phyloP scores from a whole-genome alignment of 202 grass and related monocot species.

The Carex sylvatica region DNA sequence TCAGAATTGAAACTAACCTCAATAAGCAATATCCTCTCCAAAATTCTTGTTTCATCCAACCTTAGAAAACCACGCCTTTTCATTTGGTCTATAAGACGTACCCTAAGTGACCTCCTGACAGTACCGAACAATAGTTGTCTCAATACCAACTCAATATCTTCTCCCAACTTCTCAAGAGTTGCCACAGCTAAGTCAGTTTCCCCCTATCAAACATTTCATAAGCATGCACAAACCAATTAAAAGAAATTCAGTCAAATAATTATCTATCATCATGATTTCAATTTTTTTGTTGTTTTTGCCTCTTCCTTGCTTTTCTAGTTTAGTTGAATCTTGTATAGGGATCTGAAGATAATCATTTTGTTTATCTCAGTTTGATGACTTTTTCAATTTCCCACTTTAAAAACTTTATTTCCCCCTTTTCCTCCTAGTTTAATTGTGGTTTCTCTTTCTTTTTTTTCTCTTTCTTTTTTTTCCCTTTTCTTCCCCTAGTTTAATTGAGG shows the following conservation, averaged over 20 bases:
- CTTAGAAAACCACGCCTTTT: slow-evolving; percentile 58
- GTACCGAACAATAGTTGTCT: slow-evolving; percentile 90
- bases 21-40: slow-evolving; percentile 75
- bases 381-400: not conserved
- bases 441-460: not conserved
- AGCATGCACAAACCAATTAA: slow-evolving; percentile 6
- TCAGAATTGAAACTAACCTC: slow-evolving; percentile 57
- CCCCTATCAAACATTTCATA: slow-evolving; percentile 52
- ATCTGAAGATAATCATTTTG: not conserved
- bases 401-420: not conserved
- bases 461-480: not conserved
- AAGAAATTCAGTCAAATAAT: not conserved
- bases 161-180: slow-evolving; percentile 81
- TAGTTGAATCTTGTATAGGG: not conserved
- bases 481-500: not conserved
- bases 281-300: slow-evolving; percentile 18
- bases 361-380: not conserved
- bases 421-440: not conserved
- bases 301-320: not conserved
- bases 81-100: slow-evolving; percentile 76
- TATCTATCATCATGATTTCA: not conserved
- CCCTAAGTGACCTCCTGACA: slow-evolving; percentile 76
- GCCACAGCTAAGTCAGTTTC: slow-evolving; percentile 70
- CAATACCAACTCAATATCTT: slow-evolving; percentile 74
- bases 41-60: slow-evolving; percentile 63